phyloP scores from a whole-genome alignment of 2,329 filamentous ascomycete species.

The Aspergillus neotritici region DNA sequence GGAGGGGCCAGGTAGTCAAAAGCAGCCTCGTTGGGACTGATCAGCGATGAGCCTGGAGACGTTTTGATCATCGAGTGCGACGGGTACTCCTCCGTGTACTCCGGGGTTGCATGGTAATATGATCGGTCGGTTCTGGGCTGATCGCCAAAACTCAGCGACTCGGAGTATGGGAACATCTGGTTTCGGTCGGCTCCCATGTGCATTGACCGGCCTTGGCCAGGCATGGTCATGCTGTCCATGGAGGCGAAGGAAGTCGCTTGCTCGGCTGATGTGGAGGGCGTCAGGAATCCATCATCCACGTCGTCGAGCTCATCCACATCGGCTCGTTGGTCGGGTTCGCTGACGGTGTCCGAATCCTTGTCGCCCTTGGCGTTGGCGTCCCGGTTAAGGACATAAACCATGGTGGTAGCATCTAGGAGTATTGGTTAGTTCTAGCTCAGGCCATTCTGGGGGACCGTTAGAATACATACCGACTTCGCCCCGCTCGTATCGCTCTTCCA shows the following conservation, averaged over 20 bases:
- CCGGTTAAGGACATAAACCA: conserved; percentile 36
- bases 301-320: conserved; percentile 24
- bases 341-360: conserved; percentile 27
- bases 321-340: conserved; percentile 17
- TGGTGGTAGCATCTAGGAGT: conserved; percentile 27
- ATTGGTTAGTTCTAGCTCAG: neutral
- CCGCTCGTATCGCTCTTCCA: conserved; percentile 38
- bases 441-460: neutral
- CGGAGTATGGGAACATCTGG: conserved; percentile 25
- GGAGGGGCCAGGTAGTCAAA: conserved; percentile 28
- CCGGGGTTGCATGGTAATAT: conserved; percentile 22
- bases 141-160: conserved; percentile 25
- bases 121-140: conserved; percentile 22
- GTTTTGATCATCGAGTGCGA: conserved; percentile 25
- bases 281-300: conserved; percentile 22
- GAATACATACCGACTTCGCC: conserved; percentile 36
- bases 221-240: conserved; percentile 18
- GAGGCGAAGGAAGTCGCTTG: conserved; percentile 22
- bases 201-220: conserved; percentile 16
- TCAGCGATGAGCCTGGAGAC: conserved; percentile 21
- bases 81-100: conserved; percentile 26
- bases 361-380: conserved; percentile 29
- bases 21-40: conserved; percentile 27
- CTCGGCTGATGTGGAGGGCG: conserved; percentile 22
- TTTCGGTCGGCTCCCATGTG: conserved; percentile 13